A percentile compares a stretch with the other conserved stretches of the same genome.
Conservation (phyloP, 192 early-diverging fungal genomes). For the Pilobolus umbonatus region DNA sequence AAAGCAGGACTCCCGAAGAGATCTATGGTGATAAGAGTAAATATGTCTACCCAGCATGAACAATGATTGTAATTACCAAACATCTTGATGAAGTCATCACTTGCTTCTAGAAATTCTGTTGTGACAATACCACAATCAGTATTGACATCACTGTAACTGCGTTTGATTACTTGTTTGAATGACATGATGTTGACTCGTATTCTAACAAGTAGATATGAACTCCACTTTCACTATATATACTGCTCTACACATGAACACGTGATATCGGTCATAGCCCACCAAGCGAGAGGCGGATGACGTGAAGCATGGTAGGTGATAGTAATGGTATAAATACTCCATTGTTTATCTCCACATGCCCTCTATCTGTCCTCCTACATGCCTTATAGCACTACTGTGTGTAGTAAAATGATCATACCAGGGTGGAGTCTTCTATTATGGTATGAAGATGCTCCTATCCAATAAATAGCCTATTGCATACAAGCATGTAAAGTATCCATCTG, state of each 20-base stretch:
- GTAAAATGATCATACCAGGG: too few species aligned
- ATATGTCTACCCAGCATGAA: background rate
- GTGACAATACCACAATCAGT: slow-evolving; percentile 66
- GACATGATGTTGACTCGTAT: background rate
- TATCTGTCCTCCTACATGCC: too few species aligned
- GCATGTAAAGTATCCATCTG: too few species aligned
- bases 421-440: background rate
- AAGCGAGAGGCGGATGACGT: background rate
- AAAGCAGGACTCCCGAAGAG: slow-evolving; percentile 67
- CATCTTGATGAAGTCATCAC: slow-evolving; percentile 68
- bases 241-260: too few species aligned
- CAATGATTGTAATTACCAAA: slow-evolving; percentile 49
- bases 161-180: slow-evolving; percentile 38
- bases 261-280: too few species aligned
- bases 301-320: background rate
- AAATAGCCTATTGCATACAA: too few species aligned
- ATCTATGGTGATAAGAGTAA: slow-evolving; percentile 32
- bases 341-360: too few species aligned
- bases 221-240: too few species aligned
- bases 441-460: too few species aligned
- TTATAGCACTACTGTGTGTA: too few species aligned
- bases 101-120: slow-evolving; percentile 69
- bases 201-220: background rate
- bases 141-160: slow-evolving; percentile 64
- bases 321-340: too few species aligned